Percentiles rank a stretch among this genome's conserved stretches.
These are phyloP conservation scores for Hypseocharis bilobata DNA, from an alignment of 441 rosid genomes.

Conservation along the genomic window DNA sequence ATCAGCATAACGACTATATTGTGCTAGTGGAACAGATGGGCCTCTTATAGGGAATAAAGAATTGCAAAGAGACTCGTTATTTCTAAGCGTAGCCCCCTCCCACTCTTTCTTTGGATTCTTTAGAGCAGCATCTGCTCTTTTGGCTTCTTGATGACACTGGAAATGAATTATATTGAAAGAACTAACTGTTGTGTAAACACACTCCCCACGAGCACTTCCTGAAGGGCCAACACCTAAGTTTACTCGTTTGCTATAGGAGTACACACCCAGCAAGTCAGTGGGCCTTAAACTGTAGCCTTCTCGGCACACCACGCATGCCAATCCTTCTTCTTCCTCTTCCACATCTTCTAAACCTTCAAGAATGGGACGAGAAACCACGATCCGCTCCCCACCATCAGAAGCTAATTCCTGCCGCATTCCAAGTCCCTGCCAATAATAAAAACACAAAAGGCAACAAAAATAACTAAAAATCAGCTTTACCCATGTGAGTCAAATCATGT, in stretches of 20 bases:
- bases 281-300: conserved; percentile 99
- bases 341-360: conserved; percentile 98
- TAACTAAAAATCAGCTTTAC: not conserved
- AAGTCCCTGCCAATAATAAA: conserved; percentile 49
- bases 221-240: conserved; percentile 88
- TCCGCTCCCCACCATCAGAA: conserved; percentile 92
- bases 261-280: conserved; percentile 82
- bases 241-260: conserved; percentile 90
- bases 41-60: conserved; percentile 93
- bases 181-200: conserved; percentile 97
- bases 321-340: conserved; percentile 94
- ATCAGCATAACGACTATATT: conserved; percentile 78
- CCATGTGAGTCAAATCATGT: not conserved
- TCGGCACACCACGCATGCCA: conserved; percentile 98
- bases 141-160: conserved; percentile 99
- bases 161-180: conserved; percentile 92
- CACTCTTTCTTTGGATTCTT: conserved; percentile 99
- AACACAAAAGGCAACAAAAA: conserved; percentile 9
- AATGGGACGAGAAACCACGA: conserved; percentile 67
- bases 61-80: conserved; percentile 97
- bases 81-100: conserved; percentile 98
- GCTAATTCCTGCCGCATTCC: conserved; percentile 84
- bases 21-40: conserved; percentile 71
- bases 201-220: conserved; percentile 95
- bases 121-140: conserved; percentile 94